phyloP scores from a whole-genome alignment of 108 stramenopile species.

The Cyclotella choctawhatcheeana region DNA sequence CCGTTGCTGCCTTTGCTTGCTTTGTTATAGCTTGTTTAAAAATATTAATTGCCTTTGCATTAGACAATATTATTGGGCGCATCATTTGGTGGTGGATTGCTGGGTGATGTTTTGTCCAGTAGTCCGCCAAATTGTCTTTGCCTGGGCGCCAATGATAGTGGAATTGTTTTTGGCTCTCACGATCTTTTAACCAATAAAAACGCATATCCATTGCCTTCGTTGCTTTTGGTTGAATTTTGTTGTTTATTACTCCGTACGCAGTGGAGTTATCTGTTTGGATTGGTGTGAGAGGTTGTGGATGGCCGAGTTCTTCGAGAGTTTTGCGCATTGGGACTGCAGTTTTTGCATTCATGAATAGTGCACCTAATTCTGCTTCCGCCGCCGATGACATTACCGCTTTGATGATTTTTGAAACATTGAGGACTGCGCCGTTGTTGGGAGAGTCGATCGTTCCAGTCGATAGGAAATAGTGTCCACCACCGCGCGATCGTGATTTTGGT shows the following conservation, averaged over 20 bases:
- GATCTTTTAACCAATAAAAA: neutral
- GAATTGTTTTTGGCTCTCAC: neutral
- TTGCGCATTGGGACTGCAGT: slow-evolving; percentile 18
- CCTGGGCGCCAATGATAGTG: neutral
- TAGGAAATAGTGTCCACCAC: slow-evolving; percentile 45
- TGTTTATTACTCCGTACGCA: slow-evolving; percentile 53
- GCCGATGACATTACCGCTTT: slow-evolving; percentile 37
- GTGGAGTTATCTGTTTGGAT: slow-evolving; percentile 41
- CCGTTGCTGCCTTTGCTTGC: too few species aligned
- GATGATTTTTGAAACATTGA: slow-evolving; percentile 21
- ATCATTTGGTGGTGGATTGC: neutral
- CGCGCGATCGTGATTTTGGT: slow-evolving; percentile 43
- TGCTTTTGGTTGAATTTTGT: slow-evolving; percentile 6
- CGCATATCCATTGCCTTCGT: slow-evolving; percentile 4
- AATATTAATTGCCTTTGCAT: neutral
- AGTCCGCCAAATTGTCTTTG: neutral
- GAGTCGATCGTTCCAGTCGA: neutral
- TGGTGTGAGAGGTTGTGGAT: neutral
- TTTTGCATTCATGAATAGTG: slow-evolving; percentile 40
- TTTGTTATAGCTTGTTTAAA: too few species aligned
- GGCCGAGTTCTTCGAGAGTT: slow-evolving; percentile 23
- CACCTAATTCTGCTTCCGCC: slow-evolving; percentile 55
- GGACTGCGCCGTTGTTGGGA: slow-evolving; percentile 39
- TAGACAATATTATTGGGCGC: neutral
- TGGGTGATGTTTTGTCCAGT: slow-evolving; percentile 8